These are phyloP conservation scores for Debaryomyces robertsiae DNA, from an alignment of 1,139 yeast species.

Conservation along the genomic window DNA sequence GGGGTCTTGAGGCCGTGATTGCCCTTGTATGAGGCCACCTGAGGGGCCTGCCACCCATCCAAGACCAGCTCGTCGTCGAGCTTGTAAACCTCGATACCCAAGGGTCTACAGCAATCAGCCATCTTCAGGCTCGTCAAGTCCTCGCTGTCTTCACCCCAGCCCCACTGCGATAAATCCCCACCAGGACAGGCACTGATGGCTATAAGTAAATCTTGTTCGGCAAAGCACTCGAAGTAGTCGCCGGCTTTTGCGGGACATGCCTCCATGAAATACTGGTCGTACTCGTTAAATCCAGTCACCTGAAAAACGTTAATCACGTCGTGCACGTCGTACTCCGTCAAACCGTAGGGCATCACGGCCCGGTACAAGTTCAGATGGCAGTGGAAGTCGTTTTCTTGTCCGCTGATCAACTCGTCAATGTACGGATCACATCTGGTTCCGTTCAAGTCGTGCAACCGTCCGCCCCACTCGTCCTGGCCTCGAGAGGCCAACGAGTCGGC, in stretches of 20 bases:
- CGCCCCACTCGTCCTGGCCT: slow-evolving; percentile 61
- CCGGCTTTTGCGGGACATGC: slow-evolving; percentile 61
- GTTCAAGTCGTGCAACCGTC: slow-evolving; percentile 64
- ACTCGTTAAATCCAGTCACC: slow-evolving; percentile 64
- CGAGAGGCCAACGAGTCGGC: slow-evolving; percentile 59
- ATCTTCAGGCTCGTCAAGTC: slow-evolving; percentile 49
- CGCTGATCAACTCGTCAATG: slow-evolving; percentile 63
- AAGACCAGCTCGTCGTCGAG: slow-evolving; percentile 49
- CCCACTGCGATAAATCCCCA: slow-evolving; percentile 70
- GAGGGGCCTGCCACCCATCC: slow-evolving; percentile 53
- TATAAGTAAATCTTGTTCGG: slow-evolving; percentile 64
- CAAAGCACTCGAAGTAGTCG: slow-evolving; percentile 68
- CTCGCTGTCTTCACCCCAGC: slow-evolving; percentile 62
- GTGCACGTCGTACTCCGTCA: slow-evolving; percentile 67
- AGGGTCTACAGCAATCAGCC: slow-evolving; percentile 64
- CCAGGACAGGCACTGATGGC: slow-evolving; percentile 75
- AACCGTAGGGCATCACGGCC: slow-evolving; percentile 59
- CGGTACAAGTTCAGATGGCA: slow-evolving; percentile 67
- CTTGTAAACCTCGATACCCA: slow-evolving; percentile 61
- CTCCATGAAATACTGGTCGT: slow-evolving; percentile 72
- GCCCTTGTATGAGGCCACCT: slow-evolving; percentile 54
- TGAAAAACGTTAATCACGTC: slow-evolving; percentile 72
- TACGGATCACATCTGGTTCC: slow-evolving; percentile 75
- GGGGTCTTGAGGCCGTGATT: slow-evolving; percentile 50
- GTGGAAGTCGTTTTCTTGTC: slow-evolving; percentile 65